Evolutionary conservation across 352 stramenopile species (phyloP).

Genomic region (Globisporangium paroecandrum): DNA sequence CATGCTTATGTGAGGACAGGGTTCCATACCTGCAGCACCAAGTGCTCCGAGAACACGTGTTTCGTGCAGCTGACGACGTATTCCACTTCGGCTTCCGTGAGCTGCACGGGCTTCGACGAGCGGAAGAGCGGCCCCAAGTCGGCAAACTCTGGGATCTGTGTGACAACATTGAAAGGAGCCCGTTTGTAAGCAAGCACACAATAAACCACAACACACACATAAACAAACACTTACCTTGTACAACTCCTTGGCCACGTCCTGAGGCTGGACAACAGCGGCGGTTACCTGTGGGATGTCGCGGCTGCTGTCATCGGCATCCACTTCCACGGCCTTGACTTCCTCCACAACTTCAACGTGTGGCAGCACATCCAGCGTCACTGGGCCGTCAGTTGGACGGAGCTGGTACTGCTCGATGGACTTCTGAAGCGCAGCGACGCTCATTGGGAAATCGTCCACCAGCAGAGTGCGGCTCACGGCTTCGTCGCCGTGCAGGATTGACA

Average conservation of each 20-base stretch:
- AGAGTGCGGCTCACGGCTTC: conserved; percentile 47
- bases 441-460: conserved; percentile 75
- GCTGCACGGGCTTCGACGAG: conserved; percentile 84
- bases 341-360: conserved; percentile 80
- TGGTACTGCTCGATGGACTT: conserved; percentile 89
- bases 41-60: conserved; percentile 95
- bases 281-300: conserved; percentile 25
- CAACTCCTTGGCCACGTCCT: conserved; percentile 88
- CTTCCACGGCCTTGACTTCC: conserved; percentile 26
- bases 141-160: conserved; percentile 93
- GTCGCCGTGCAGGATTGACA: conserved; percentile 71
- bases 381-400: conserved; percentile 65
- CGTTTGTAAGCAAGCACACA: not conserved
- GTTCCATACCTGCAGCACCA: conserved; percentile 87
- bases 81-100: conserved; percentile 98
- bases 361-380: conserved; percentile 79
- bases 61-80: conserved; percentile 97
- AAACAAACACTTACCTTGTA: conserved; percentile 77
- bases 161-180: not conserved
- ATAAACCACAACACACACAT: not conserved
- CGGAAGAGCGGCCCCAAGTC: conserved; percentile 92
- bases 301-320: conserved; percentile 38
- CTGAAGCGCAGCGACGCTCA: conserved; percentile 67
- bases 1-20: not conserved
- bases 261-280: conserved; percentile 34